These are phyloP conservation scores for Dictyostelium capitatum DNA, from an alignment of 78 protist genomes.

Conservation along the genomic window DNA sequence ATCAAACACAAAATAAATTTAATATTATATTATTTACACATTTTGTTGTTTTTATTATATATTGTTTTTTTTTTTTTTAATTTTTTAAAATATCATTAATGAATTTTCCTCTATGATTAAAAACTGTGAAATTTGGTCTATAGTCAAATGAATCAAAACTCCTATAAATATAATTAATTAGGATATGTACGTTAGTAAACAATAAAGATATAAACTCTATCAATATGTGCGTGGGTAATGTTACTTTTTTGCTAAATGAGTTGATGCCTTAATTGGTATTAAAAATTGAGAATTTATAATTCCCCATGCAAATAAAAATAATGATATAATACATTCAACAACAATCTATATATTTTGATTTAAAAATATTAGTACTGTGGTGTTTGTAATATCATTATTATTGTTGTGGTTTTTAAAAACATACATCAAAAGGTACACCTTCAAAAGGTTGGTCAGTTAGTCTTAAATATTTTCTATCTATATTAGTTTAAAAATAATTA, in stretches of 20 bases:
- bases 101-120: conserved; percentile 59
- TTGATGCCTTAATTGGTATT: conserved; percentile 48
- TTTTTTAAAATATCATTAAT: conserved; percentile 10
- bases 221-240: too few relatives aligned
- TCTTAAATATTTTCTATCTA: conserved; percentile 73
- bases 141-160: conserved; percentile 56
- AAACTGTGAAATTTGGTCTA: conserved; percentile 59
- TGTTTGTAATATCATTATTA: not conserved
- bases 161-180: not conserved
- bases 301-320: conserved; percentile 52
- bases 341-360: conserved; percentile 31
- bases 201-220: not conserved
- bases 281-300: conserved; percentile 47
- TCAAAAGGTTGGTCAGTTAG: conserved; percentile 61
- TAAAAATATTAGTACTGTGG: not conserved
- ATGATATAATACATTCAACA: conserved; percentile 52
- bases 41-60: too few relatives aligned
- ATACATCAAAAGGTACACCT: conserved; percentile 73
- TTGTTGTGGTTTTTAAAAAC: not conserved
- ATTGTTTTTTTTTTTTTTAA: not conserved
- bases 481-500: not conserved
- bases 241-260: conserved; percentile 73
- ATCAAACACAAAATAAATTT: too few relatives aligned
- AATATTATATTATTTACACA: too few relatives aligned
- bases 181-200: too few relatives aligned